Conservation (phyloP, 169 alveolate genomes). For the Babesia sp. region DNA sequence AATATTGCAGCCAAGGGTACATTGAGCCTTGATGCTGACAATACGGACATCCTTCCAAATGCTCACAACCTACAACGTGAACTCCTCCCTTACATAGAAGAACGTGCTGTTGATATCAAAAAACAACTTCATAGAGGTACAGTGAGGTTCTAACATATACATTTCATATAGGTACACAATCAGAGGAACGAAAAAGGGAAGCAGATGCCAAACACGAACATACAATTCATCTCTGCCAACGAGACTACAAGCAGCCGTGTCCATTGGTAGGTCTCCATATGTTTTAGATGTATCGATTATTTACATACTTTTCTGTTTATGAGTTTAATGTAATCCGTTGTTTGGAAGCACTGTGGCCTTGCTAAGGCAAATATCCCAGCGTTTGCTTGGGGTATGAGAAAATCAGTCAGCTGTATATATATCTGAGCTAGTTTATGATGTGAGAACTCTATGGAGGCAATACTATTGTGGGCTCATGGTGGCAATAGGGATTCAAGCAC, state of each 20-base stretch:
- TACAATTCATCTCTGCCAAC: slow-evolving; percentile 70
- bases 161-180: neutral
- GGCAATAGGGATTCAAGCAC: slow-evolving; percentile 40
- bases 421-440: neutral
- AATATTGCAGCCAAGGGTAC: slow-evolving; percentile 7
- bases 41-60: slow-evolving; percentile 7
- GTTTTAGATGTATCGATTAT: neutral
- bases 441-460: neutral
- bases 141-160: too few species aligned
- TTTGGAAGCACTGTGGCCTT: too few species aligned
- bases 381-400: too few species aligned
- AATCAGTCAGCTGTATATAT: too few species aligned
- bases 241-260: slow-evolving; percentile 74
- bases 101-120: slow-evolving; percentile 25
- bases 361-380: too few species aligned
- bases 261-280: slow-evolving; percentile 64
- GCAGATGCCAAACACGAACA: slow-evolving; percentile 54
- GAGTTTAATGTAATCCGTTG: too few species aligned
- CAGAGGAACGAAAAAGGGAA: slow-evolving; percentile 12
- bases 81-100: slow-evolving; percentile 1
- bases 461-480: neutral
- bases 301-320: too few species aligned
- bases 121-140: slow-evolving; percentile 8
- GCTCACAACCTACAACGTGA: slow-evolving; percentile 8
- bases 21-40: slow-evolving; percentile 16